phyloP scores from a whole-genome alignment of 106 monocot species.

The Dioscorea zingiberensis region DNA sequence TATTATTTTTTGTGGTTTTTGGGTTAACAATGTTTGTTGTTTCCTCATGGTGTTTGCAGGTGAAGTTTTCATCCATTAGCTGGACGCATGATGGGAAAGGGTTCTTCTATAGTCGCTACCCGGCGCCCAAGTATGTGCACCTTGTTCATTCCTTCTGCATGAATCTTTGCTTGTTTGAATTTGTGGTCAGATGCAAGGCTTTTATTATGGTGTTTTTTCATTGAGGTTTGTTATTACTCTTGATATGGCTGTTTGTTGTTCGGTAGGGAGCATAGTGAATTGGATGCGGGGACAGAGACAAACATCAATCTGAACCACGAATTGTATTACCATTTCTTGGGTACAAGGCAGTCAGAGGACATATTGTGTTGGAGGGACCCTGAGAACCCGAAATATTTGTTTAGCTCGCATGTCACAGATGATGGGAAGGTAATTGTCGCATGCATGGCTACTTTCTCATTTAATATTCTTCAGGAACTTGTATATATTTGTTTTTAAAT shows the following conservation, averaged over 20 bases:
- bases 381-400: conserved; percentile 65
- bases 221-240: conserved; percentile 2
- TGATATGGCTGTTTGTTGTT: background rate
- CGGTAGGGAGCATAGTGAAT: conserved; percentile 35
- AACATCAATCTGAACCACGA: conserved; percentile 81
- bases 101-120: conserved; percentile 92
- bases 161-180: background rate
- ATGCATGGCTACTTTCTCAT: background rate
- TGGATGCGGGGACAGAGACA: conserved; percentile 93
- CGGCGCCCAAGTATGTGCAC: conserved; percentile 64
- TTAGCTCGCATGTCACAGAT: conserved; percentile 43
- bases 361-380: conserved; percentile 87
- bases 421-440: conserved; percentile 66
- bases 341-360: conserved; percentile 89
- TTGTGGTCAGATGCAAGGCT: background rate
- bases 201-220: background rate
- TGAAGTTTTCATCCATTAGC: conserved; percentile 77
- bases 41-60: conserved; percentile 35
- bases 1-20: background rate
- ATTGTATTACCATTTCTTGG: conserved; percentile 83
- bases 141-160: background rate
- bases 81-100: conserved; percentile 95
- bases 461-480: background rate
- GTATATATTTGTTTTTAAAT: background rate
- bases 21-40: background rate